These are phyloP conservation scores for Colletotrichum endophyticum DNA, from an alignment of 2,329 filamentous ascomycete genomes.

Conservation along the genomic window DNA sequence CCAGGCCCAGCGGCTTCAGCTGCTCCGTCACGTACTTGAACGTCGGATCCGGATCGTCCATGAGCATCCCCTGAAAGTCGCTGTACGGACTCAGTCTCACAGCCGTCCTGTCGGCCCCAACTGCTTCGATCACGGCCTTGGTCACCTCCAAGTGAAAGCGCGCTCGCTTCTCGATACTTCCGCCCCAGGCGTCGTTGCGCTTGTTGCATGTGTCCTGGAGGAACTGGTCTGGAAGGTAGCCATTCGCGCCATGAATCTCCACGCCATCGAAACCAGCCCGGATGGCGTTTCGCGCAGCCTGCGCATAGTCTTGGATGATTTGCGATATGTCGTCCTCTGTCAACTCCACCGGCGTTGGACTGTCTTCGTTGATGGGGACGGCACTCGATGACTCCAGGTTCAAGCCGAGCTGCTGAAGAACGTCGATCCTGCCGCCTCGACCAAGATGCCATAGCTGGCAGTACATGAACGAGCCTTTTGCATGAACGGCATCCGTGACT, in stretches of 20 bases:
- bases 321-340: constrained; percentile 68
- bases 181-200: constrained; percentile 60
- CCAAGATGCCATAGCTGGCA: constrained; percentile 71
- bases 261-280: constrained; percentile 73
- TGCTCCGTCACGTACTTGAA: constrained; percentile 60
- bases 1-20: constrained; percentile 55
- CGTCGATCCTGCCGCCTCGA: constrained; percentile 46
- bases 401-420: constrained; percentile 45
- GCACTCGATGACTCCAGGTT: constrained; percentile 50
- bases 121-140: constrained; percentile 41
- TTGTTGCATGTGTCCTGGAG: constrained; percentile 55
- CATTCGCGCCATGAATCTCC: constrained; percentile 62
- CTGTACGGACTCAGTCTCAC: constrained; percentile 64
- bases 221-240: constrained; percentile 71
- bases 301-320: constrained; percentile 65
- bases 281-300: constrained; percentile 60
- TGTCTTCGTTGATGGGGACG: constrained; percentile 51
- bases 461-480: constrained; percentile 65
- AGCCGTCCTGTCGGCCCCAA: constrained; percentile 55
- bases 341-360: constrained; percentile 65
- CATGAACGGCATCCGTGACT: constrained; percentile 67
- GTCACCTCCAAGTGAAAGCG: constrained; percentile 56
- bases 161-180: constrained; percentile 56
- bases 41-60: constrained; percentile 61
- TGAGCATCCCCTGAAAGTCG: constrained; percentile 64